Evolutionary conservation across 1,139 yeast species (phyloP).

Genomic region (Candida tunisiensis): DNA sequence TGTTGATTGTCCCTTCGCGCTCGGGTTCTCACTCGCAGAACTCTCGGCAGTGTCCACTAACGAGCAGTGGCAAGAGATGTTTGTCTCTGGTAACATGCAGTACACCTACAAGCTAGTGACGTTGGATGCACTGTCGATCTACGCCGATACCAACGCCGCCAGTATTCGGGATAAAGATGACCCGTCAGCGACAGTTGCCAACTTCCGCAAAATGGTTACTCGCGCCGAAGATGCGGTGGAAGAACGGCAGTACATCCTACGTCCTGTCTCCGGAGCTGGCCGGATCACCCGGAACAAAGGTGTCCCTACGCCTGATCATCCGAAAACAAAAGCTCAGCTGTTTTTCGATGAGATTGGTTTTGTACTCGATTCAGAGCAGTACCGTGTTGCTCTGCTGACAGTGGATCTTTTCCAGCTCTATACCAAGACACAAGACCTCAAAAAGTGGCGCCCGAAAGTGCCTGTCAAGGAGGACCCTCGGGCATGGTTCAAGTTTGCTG

Average conservation of each 20-base stretch:
- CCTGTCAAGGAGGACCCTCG: constrained; percentile 50
- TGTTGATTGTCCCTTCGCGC: constrained; percentile 48
- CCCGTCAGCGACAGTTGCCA: constrained; percentile 10
- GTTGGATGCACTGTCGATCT: constrained; percentile 57
- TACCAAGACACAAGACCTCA: constrained; percentile 57
- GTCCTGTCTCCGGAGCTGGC: constrained; percentile 86
- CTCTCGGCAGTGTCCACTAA: constrained; percentile 87
- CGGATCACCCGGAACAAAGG: constrained; percentile 63
- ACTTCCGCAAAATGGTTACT: constrained; percentile 18
- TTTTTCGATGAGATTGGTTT: constrained; percentile 80
- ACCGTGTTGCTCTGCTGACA: constrained; percentile 66
- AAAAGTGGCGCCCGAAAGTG: constrained; percentile 48
- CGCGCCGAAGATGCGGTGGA: constrained; percentile 10
- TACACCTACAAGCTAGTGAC: constrained; percentile 67
- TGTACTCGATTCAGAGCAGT: constrained; percentile 72
- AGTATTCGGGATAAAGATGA: constrained; percentile 16
- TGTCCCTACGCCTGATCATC: constrained; percentile 40
- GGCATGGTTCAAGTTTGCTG: constrained; percentile 75
- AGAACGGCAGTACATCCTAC: constrained; percentile 47
- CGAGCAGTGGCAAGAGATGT: constrained; percentile 69
- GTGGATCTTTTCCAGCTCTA: constrained; percentile 72
- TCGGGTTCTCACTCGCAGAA: constrained; percentile 74
- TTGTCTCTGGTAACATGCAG: constrained; percentile 53
- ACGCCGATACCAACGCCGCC: constrained; percentile 64
- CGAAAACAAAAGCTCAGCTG: constrained; percentile 63